A percentile compares a stretch with the other conserved stretches of the same genome.
Conservation (phyloP, 2,329 filamentous ascomycete species). For the Talaromyces islandicus region DNA sequence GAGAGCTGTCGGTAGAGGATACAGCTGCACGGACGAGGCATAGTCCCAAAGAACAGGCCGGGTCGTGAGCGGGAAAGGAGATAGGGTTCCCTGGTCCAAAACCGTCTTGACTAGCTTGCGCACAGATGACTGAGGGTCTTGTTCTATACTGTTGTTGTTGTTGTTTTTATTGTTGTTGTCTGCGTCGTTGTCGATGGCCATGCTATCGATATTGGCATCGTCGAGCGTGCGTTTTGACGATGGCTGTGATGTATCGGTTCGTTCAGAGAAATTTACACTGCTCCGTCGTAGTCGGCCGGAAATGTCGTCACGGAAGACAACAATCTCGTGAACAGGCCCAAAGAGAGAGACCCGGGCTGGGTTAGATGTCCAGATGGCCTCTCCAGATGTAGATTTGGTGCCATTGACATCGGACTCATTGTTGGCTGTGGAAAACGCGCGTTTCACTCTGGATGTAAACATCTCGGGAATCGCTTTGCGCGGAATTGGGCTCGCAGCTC, state of each 20-base stretch:
- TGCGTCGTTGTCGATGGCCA: conserved; percentile 1
- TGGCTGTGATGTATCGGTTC: neutral
- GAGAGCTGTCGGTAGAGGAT: conserved; percentile 79
- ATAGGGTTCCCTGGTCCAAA: conserved; percentile 81
- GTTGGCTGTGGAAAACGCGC: conserved; percentile 74
- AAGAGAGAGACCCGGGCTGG: conserved; percentile 78
- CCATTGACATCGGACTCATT: conserved; percentile 54
- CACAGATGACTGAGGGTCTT: conserved; percentile 39
- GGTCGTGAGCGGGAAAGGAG: conserved; percentile 73
- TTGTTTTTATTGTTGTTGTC: neutral
- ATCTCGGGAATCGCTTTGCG: conserved; percentile 66
- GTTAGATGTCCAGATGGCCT: conserved; percentile 84
- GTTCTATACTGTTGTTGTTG: neutral
- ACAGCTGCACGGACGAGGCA: conserved; percentile 68
- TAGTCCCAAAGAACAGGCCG: conserved; percentile 91
- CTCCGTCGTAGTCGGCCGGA: conserved; percentile 70
- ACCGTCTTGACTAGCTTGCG: conserved; percentile 85
- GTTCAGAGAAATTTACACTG: conserved; percentile 49
- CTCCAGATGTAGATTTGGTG: conserved; percentile 53
- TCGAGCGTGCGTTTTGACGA: neutral
- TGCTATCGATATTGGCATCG: neutral
- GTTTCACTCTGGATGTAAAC: conserved; percentile 80
- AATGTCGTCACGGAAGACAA: conserved; percentile 82
- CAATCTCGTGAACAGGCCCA: conserved; percentile 79
- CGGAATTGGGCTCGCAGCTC: conserved; percentile 41